Evolutionary conservation across 2,329 filamentous ascomycete species (phyloP), one percentile per base, ranked within the genome.

Genomic region (Aureobasidium namibiae): DNA sequence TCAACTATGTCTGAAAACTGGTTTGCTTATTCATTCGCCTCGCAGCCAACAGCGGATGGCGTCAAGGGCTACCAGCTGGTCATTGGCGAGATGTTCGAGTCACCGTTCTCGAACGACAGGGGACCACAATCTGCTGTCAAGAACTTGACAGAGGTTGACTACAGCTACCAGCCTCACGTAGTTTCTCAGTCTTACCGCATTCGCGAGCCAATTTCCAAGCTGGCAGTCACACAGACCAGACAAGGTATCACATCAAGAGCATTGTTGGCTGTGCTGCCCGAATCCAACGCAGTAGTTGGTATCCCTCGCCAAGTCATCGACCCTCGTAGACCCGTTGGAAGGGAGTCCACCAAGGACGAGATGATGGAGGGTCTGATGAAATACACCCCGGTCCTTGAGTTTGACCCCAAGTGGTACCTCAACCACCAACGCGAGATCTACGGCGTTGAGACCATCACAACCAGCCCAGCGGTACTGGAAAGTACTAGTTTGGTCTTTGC

Each of bases 1-100:
- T 90, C 91, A 42, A 82, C 85, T 26, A 79, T 96, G 56, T 88
- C 91, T 0, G 94, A 99, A 77, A 97, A 99, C 74, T 97, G 92
- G 91, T 92, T 95, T 68, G 82, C 86, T 7, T 97, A 95, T 76
- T 88, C 90, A 8, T 89, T 92, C 72, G 76, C 80, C 1, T 66
- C 74, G 8, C 82, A 85, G 62, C 75, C 79, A 24, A 67, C 75
- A 3, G 74, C 78, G n/a, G 72, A 76, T 4, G 64, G 70, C 57
- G 82, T 92, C 61, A 90, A 90, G 72, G 92, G 92, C 38, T 89
- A 95, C 72, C 90, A 96, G 67, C 80, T 97, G 8, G 82, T 92
- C 21, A 81, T 96, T 11, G 86, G 89, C 0, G 92, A 99, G 69
- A 82, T 99, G 36, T 97, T 92, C 74, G 94, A 96, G 72, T 96